Evolutionary conservation across 345 rosid species (phyloP), one percentile per base, ranked within the genome.

Genomic region (Ceriops tagal): DNA sequence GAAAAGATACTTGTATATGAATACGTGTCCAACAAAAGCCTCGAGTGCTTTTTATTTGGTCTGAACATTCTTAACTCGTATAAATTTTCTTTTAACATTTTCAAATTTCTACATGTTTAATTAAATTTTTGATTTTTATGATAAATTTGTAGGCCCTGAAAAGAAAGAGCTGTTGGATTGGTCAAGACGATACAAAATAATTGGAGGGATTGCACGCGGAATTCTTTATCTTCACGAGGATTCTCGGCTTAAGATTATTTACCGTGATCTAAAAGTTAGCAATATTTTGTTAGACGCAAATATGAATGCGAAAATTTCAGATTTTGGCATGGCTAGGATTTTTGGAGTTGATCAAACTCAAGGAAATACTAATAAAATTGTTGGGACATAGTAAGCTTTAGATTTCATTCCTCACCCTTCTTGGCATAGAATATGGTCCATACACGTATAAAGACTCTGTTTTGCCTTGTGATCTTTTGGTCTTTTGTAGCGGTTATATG

Each of bases 1-100:
- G 93, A 83, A 28, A 88, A 77, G 61, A 59, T 88, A 8, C 82
- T 88, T n/a, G 49, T 84, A 7, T 88, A 86, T 22, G 91, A 88
- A 71, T 77, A 52, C 61, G 73, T 88, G 39, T 74, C 74, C 8
- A 86, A 84, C 66, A 64, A 57, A 70, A 82, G 93, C 69, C 89
- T 88, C 1, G 82, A 83, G 57, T 27, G 4, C 56, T 71, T 75
- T 46, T 49, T 84, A 32, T 81, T 73, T 22, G 82, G 88, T 84
- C 1, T 32, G 73, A 1, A 15, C 21, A 8, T 22, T 64, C 24
- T 63, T n/a, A 16, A 20, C 8, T 30, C 9, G 1, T 6, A 16
- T 19, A 4, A 15, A 46, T 0, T 16, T 22, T 26, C 11, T n/a
- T 61, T 53, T 28, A n/a, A 4, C 31, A 43, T n/a, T 35, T 6